Evolutionary conservation across 345 rosid species (phyloP), one percentile per base, ranked within the genome.

Genomic region (Cardamine occulta): DNA sequence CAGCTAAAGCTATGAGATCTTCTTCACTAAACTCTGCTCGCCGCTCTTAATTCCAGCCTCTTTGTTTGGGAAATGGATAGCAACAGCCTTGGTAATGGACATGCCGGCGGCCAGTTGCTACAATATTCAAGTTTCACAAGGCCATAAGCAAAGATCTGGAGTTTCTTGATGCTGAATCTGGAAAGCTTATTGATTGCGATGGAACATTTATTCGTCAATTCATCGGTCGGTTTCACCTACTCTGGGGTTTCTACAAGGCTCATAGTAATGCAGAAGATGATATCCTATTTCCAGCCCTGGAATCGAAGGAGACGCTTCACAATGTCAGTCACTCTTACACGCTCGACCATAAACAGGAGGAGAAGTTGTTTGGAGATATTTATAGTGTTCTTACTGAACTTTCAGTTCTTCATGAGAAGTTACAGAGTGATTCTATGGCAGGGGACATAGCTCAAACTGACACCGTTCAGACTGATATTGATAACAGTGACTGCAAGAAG

Each of bases 221-320:
- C 74, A 82, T 82, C 47, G 96, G 97, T 79, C 86, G 98, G 63
- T 93, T 93, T 77, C 93, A 77, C 71, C 82, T 93, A 32, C 84
- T 93, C 56, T 91, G 97, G 98, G 96, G 98, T 70, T 85, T 91
- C 63, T 89, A 91, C 81, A 88, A 89, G 82, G 97, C 98, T 76
- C 97, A 91, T 78, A 93, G 97, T 77, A 91, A 91, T 82, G 97
- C 97, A 13, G 97, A 93, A 86, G 98, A 93, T 87, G 97, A 93
- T 66, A 88, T 93, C 72, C 88, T 93, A 69, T 93, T 93, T 64
- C 98, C 97, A 12, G 93, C 96, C n/a, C 77, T 93, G 72, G 97
- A 91, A 80, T 88, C 97, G 54, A 93, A 91, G 78, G 98, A 91
- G 85, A 72, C 97, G 60, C 98, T 93, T 81, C 96, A 89, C 71